A percentile compares a stretch with the other conserved stretches of the same genome.
Conservation (phyloP, 352 stramenopile genomes). For the Phytopythium kandeliae region DNA sequence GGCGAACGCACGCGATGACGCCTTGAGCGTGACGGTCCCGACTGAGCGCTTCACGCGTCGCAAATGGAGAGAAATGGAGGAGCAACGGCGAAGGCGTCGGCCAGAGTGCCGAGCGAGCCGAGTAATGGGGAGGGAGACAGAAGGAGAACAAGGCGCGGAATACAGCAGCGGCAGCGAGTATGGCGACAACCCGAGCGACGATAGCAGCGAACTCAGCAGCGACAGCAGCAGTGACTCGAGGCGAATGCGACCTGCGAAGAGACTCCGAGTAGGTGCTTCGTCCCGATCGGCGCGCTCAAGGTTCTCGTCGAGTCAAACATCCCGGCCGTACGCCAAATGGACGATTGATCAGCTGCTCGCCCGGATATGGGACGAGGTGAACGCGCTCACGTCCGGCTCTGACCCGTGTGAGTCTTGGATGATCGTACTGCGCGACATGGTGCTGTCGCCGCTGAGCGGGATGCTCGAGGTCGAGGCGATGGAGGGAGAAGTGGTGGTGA, state of each 20-base stretch:
- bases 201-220: not conserved
- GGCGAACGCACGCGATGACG: not conserved
- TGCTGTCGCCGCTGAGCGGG: slow-evolving; percentile 18
- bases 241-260: not conserved
- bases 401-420: slow-evolving; percentile 21
- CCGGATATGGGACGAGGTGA: slow-evolving; percentile 23
- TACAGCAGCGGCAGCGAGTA: slow-evolving; percentile 1
- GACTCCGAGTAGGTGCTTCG: not conserved
- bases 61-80: not conserved
- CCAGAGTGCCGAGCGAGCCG: not conserved
- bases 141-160: not conserved
- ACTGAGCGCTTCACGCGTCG: not conserved
- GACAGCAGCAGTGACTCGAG: not conserved
- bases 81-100: not conserved
- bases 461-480: not conserved
- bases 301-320: not conserved
- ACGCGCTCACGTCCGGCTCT: slow-evolving; percentile 12
- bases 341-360: slow-evolving; percentile 38
- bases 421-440: slow-evolving; percentile 23
- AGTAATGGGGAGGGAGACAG: not conserved
- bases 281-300: not conserved
- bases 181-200: not conserved
- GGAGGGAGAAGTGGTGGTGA: too few species aligned
- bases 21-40: not conserved
- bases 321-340: slow-evolving; percentile 31